phyloP scores from a whole-genome alignment of 169 alveolate species.

The Neospora caninum region DNA sequence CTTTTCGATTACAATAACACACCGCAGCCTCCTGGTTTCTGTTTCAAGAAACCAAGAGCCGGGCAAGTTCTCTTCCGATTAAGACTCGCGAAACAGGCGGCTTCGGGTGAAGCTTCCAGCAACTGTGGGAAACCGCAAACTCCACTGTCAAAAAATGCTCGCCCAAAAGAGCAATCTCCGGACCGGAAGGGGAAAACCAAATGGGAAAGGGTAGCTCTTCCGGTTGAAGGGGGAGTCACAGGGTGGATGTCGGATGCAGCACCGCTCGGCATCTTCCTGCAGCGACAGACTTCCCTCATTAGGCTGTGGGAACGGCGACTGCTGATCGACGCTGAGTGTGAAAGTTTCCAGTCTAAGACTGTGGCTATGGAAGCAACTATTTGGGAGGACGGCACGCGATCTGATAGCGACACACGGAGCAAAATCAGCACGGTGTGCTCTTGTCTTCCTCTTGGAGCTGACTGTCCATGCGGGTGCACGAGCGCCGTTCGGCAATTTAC shows the following conservation, averaged over 20 bases:
- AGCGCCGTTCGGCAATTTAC: not conserved
- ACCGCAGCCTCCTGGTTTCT: not conserved
- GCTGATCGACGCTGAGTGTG: not conserved
- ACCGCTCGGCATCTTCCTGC: not conserved
- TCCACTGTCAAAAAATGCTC: not conserved
- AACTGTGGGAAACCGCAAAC: not conserved
- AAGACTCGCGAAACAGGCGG: not conserved
- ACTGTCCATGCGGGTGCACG: not conserved
- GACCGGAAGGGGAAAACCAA: not conserved
- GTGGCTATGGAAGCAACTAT: not conserved
- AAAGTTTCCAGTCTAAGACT: not conserved
- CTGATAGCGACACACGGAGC: not conserved
- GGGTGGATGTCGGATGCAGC: conserved; percentile 15
- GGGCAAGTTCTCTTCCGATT: not conserved
- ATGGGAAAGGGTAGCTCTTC: not conserved
- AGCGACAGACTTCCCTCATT: not conserved
- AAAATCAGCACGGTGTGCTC: not conserved
- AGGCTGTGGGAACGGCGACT: not conserved
- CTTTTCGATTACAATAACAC: not conserved
- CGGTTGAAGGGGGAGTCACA: not conserved
- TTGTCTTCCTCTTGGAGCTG: not conserved
- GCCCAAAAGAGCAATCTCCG: not conserved
- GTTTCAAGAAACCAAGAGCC: not conserved
- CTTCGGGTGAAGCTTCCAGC: not conserved
- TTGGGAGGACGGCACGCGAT: not conserved